Conservation (phyloP, 129 eudicot genomes). For the Lactuca saligna region DNA sequence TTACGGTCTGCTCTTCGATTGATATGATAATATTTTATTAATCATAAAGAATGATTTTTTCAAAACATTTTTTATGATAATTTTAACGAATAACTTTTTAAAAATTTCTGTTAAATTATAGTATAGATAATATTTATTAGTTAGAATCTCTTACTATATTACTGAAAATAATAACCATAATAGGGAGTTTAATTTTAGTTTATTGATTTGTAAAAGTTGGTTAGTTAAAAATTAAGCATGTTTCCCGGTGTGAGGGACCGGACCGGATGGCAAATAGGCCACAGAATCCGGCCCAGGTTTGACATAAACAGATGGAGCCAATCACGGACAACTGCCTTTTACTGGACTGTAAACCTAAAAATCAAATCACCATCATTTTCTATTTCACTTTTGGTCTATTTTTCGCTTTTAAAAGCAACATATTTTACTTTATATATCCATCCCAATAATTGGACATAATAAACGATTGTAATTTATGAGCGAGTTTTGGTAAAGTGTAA, state of each 20-base stretch:
- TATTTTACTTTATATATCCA: background rate
- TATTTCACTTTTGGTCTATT: background rate
- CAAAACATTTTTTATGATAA: too few species aligned
- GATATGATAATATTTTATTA: too few species aligned
- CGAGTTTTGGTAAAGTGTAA: background rate
- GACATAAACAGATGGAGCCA: slow-evolving; percentile 28
- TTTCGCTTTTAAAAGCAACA: slow-evolving; percentile 6
- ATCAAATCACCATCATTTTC: slow-evolving; percentile 11
- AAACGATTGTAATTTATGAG: background rate
- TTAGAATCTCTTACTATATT: too few species aligned
- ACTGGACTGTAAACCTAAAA: background rate
- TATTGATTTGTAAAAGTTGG: slow-evolving; percentile 1
- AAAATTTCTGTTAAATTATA: too few species aligned
- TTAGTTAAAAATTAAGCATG: slow-evolving; percentile 11
- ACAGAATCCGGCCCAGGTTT: slow-evolving; percentile 30
- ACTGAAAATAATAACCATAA: background rate
- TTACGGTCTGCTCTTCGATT: too few species aligned
- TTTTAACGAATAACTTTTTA: background rate
- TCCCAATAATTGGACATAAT: slow-evolving; percentile 3
- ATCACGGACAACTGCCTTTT: slow-evolving; percentile 31
- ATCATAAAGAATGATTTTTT: too few species aligned
- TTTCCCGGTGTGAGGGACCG: slow-evolving; percentile 26
- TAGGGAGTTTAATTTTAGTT: background rate
- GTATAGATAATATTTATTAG: background rate
- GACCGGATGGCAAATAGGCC: slow-evolving; percentile 25